phyloP scores from a whole-genome alignment of 2,329 filamentous ascomycete species.

The Alternaria viburni region DNA sequence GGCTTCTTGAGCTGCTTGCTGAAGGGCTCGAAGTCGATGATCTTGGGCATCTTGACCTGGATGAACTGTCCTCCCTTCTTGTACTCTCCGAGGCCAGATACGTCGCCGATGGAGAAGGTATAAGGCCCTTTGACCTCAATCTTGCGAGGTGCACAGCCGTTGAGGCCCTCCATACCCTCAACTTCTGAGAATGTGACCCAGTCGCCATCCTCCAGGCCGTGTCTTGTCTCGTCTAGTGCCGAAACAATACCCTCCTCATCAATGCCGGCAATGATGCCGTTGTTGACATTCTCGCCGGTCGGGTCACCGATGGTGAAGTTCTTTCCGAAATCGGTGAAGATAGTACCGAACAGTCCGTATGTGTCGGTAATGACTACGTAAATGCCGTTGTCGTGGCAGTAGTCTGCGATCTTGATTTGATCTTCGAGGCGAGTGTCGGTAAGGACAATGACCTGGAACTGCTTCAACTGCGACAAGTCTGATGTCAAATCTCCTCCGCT shows the following conservation, averaged over 20 bases:
- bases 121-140: constrained; percentile 93
- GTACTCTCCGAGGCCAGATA: constrained; percentile 85
- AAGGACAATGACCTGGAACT: constrained; percentile 90
- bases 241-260: constrained; percentile 90
- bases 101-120: constrained; percentile 95
- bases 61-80: constrained; percentile 86
- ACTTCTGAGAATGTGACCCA: constrained; percentile 94
- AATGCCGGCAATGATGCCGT: constrained; percentile 88
- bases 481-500: constrained; percentile 68
- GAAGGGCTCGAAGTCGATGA: constrained; percentile 85
- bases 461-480: constrained; percentile 81
- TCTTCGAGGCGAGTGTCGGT: constrained; percentile 82
- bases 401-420: constrained; percentile 86
- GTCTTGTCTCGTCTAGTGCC: constrained; percentile 89
- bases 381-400: constrained; percentile 92
- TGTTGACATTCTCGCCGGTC: constrained; percentile 86
- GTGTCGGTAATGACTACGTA: constrained; percentile 88
- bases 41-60: constrained; percentile 98
- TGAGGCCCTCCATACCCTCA: constrained; percentile 88
- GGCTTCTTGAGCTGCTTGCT: constrained; percentile 81
- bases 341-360: constrained; percentile 90
- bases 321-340: constrained; percentile 97
- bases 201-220: constrained; percentile 95
- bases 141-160: constrained; percentile 83
- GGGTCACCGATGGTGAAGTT: constrained; percentile 90